A percentile compares a stretch with the other conserved stretches of the same genome.
Evolutionary conservation across 495 filamentous ascomycete genomes (phyloP).

Genomic region (Trichoderma erinaceum): DNA sequence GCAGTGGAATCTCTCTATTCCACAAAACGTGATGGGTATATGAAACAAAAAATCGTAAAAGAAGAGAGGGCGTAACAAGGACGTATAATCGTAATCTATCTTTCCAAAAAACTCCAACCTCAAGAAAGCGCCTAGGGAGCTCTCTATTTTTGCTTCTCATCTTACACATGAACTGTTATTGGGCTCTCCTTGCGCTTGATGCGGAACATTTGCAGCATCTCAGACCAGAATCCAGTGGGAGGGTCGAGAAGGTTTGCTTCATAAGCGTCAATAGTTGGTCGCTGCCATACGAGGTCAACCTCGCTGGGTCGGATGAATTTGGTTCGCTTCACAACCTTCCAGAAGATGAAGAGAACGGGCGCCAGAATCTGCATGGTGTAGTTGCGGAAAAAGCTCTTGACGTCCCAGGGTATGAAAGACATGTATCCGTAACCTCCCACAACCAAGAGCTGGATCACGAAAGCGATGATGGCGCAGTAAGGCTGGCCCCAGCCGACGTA

Average conservation of each 20-base stretch:
- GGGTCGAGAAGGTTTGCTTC: constrained; percentile 25
- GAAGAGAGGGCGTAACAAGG: background rate
- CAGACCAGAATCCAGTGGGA: constrained; percentile 32
- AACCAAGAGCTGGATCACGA: constrained; percentile 41
- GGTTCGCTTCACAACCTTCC: constrained; percentile 55
- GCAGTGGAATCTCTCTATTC: background rate
- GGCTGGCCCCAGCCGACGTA: constrained; percentile 56
- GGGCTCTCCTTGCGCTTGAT: constrained; percentile 25
- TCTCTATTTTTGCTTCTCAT: background rate
- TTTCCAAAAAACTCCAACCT: background rate
- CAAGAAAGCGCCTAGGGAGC: background rate
- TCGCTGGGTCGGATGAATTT: constrained; percentile 41
- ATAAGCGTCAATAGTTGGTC: constrained; percentile 61
- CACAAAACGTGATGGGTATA: background rate
- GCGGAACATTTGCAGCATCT: constrained; percentile 35
- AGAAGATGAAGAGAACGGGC: constrained; percentile 49
- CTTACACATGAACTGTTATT: background rate
- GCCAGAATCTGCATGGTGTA: constrained; percentile 55
- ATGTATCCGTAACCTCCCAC: constrained; percentile 49
- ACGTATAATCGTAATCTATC: constrained; percentile 1
- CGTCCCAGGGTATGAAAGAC: constrained; percentile 45
- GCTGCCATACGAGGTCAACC: constrained; percentile 54
- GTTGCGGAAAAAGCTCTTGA: constrained; percentile 48
- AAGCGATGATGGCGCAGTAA: constrained; percentile 47
- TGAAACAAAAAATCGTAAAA: background rate